Conservation (phyloP, 2,329 filamentous ascomycete species). For the Epichloe sylvatica region DNA sequence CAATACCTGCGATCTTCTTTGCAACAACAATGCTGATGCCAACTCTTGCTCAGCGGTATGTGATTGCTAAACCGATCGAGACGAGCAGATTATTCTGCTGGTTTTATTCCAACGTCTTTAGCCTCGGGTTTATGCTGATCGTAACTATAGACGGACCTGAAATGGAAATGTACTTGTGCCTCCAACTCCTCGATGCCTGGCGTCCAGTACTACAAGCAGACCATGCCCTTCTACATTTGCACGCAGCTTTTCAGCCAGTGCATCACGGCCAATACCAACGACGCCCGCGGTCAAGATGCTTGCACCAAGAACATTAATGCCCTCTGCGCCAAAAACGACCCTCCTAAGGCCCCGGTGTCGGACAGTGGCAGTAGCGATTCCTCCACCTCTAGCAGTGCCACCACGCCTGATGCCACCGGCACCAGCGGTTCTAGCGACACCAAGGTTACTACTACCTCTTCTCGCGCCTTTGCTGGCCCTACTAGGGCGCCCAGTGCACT, state of each 20-base stretch:
- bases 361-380: conserved; percentile 12
- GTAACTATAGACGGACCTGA: conserved; percentile 22
- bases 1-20: conserved; percentile 37
- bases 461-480: conserved; percentile 22
- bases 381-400: conserved; percentile 13
- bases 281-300: conserved; percentile 28
- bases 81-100: background rate
- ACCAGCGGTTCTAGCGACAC: conserved; percentile 11
- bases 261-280: conserved; percentile 27
- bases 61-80: background rate
- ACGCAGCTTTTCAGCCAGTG: conserved; percentile 33
- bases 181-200: conserved; percentile 34
- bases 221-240: conserved; percentile 40
- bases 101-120: conserved; percentile 4
- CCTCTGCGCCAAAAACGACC: conserved; percentile 28
- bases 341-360: conserved; percentile 19
- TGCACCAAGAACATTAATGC: conserved; percentile 34
- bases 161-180: conserved; percentile 35
- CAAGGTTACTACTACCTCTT: conserved; percentile 18
- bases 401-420: conserved; percentile 11
- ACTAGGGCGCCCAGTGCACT: conserved; percentile 31
- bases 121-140: conserved; percentile 1
- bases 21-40: conserved; percentile 20
- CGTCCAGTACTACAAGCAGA: conserved; percentile 39
- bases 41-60: conserved; percentile 37